Evolutionary conservation across 371 early-diverging fungal genomes (phyloP).

Genomic region (Lichtheimia corymbifera): DNA sequence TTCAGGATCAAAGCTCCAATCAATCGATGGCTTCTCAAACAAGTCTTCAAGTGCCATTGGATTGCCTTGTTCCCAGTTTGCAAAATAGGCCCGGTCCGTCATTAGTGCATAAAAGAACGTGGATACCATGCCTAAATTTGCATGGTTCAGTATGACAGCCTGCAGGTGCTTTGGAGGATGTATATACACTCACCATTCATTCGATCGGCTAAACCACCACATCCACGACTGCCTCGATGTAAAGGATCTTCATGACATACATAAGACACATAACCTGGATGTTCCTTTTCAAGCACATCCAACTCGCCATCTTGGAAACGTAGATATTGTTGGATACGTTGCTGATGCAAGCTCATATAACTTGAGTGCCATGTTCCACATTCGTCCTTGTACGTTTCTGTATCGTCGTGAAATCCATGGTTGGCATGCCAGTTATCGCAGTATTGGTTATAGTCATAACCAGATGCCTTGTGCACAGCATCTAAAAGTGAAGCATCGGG

Average conservation of each 20-base stretch:
- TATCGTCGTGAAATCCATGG: conserved; percentile 23
- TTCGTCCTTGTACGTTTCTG: conserved; percentile 29
- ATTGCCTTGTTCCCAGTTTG: conserved; percentile 35
- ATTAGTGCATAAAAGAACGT: conserved; percentile 50
- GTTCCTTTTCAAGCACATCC: too few species aligned
- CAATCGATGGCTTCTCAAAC: conserved; percentile 47
- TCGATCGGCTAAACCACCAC: conserved; percentile 53
- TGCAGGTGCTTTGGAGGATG: too few species aligned
- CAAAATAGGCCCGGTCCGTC: conserved; percentile 41
- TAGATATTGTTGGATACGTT: conserved; percentile 30
- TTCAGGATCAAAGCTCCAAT: conserved; percentile 44
- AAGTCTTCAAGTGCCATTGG: conserved; percentile 40
- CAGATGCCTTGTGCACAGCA: conserved; percentile 31
- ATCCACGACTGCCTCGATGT: conserved; percentile 41
- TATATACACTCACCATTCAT: conserved; percentile 36
- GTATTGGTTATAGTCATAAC: conserved; percentile 35
- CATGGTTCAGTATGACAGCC: too few species aligned
- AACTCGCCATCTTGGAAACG: conserved; percentile 4
- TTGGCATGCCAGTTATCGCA: conserved; percentile 34
- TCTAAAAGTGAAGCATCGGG: conserved; percentile 33
- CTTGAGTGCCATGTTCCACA: conserved; percentile 53
- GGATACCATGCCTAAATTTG: conserved; percentile 45
- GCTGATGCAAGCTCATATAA: conserved; percentile 36
- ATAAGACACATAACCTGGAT: conserved; percentile 29
- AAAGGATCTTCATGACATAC: conserved; percentile 40